Percentiles rank a stretch among this genome's conserved stretches.
phyloP scores from a whole-genome alignment of 805 yeast species.

The Yarrowia yakushimensis region DNA sequence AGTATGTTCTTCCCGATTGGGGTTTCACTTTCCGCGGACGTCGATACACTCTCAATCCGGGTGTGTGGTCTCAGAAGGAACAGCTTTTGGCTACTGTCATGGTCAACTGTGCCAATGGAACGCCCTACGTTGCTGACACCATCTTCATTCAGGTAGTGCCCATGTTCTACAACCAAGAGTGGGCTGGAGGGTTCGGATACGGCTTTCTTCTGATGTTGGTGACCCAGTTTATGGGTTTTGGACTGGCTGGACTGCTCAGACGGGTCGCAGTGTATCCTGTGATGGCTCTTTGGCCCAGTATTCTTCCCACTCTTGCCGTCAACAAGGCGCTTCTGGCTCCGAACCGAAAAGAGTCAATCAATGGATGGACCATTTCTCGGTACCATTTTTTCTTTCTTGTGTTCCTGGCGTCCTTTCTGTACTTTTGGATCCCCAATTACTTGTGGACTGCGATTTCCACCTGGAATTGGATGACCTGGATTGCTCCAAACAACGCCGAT shows the following conservation, averaged over 20 bases:
- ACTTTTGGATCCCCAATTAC: constrained; percentile 67
- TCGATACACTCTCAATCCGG: not conserved
- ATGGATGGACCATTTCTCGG: constrained; percentile 59
- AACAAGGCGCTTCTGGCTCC: not conserved
- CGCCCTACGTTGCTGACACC: not conserved
- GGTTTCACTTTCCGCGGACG: not conserved
- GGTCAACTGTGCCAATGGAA: not conserved
- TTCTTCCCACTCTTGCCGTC: not conserved
- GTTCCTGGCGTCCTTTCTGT: constrained; percentile 45
- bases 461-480: constrained; percentile 63
- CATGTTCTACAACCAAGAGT: not conserved
- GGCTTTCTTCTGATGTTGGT: not conserved
- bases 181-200: not conserved
- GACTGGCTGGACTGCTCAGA: not conserved
- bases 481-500: constrained; percentile 49
- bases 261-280: not conserved
- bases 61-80: not conserved
- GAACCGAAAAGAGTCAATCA: not conserved
- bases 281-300: not conserved
- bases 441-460: constrained; percentile 57
- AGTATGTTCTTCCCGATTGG: not conserved
- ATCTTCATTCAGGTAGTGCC: not conserved
- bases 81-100: not conserved
- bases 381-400: constrained; percentile 48
- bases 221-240: not conserved